Evolutionary conservation across 2,329 filamentous ascomycete genomes (phyloP).

Genomic region (Cercospora citrullina): DNA sequence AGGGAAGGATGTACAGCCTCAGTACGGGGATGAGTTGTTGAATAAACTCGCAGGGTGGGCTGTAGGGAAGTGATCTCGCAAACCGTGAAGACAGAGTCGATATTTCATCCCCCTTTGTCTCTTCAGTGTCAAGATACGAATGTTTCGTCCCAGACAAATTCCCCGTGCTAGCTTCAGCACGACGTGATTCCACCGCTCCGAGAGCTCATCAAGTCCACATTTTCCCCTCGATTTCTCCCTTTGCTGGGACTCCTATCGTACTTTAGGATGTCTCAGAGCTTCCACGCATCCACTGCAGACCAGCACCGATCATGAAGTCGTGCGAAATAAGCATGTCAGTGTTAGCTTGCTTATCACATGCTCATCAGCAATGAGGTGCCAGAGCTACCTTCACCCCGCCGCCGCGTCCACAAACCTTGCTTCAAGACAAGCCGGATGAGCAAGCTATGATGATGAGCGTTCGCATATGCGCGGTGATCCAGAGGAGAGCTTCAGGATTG

Average conservation of each 20-base stretch:
- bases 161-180: too few relatives aligned
- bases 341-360: background rate
- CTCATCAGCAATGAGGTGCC: background rate
- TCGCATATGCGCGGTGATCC: background rate
- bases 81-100: too few relatives aligned
- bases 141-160: too few relatives aligned
- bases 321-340: background rate
- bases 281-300: background rate
- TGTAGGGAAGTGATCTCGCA: slow-evolving; percentile 22
- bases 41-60: slow-evolving; percentile 42
- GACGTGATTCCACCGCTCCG: too few relatives aligned
- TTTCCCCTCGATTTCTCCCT: too few relatives aligned
- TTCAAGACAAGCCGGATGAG: background rate
- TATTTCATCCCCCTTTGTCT: background rate
- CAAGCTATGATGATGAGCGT: background rate
- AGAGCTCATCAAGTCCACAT: too few relatives aligned
- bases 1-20: slow-evolving; percentile 44
- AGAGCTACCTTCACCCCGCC: background rate
- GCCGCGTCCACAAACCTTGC: background rate
- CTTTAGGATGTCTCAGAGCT: background rate
- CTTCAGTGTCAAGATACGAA: too few relatives aligned
- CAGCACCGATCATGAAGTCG: background rate
- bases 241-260: background rate
- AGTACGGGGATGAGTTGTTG: slow-evolving; percentile 44
- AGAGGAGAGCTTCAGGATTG: background rate